Evolutionary conservation across 495 filamentous ascomycete genomes (phyloP).

Genomic region (Tricharina praecox): DNA sequence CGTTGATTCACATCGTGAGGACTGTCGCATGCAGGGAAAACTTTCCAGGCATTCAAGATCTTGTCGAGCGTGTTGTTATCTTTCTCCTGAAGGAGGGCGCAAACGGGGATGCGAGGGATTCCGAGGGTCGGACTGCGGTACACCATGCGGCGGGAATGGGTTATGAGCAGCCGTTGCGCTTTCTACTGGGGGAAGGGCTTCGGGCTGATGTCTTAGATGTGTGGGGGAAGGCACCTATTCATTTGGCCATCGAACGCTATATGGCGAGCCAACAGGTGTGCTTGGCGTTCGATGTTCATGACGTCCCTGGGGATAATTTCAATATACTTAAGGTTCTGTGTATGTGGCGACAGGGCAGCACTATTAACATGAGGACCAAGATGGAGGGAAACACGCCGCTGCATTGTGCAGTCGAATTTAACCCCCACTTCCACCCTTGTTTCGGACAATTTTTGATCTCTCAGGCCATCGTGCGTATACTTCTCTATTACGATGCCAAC

Average conservation of each 20-base stretch:
- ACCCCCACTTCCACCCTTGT: neutral
- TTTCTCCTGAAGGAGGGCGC: too few species aligned
- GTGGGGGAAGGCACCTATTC: neutral
- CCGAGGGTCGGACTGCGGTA: neutral
- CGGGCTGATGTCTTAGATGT: neutral
- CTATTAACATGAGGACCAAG: neutral
- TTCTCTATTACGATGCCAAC: neutral
- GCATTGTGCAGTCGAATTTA: neutral
- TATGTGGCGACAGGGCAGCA: neutral
- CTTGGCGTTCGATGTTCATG: neutral
- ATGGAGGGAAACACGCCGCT: neutral
- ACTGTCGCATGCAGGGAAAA: too few species aligned
- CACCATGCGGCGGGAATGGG: neutral
- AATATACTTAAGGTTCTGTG: neutral
- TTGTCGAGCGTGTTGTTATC: too few species aligned
- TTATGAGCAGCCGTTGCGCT: neutral
- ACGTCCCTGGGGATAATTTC: neutral
- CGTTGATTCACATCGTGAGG: too few species aligned
- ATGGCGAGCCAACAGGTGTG: neutral
- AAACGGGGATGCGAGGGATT: neutral
- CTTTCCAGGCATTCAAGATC: too few species aligned
- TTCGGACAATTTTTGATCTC: neutral
- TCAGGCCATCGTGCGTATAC: neutral
- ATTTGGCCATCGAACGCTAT: neutral
- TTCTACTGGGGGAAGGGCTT: neutral